phyloP scores from a whole-genome alignment of 305 asterid species.

The Fraxinus sp. region DNA sequence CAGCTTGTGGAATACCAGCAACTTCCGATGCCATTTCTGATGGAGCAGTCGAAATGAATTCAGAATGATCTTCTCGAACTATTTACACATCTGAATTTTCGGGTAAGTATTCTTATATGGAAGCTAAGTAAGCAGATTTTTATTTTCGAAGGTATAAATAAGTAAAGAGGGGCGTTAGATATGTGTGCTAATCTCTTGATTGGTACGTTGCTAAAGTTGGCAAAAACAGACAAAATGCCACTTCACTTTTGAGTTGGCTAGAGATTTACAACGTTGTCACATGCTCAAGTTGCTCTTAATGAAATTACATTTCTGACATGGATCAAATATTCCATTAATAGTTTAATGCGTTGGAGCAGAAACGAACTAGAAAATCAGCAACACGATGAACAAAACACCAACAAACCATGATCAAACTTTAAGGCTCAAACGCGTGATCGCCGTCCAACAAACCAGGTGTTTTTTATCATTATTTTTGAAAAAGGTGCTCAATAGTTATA shows the following conservation, averaged over 20 bases:
- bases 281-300: conserved; percentile 40
- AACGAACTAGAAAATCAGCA: no score
- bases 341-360: not conserved
- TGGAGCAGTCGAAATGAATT: conserved; percentile 26
- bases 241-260: conserved; percentile 52
- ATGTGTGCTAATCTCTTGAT: conserved; percentile 36
- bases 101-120: conserved; percentile 25
- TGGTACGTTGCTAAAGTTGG: conserved; percentile 46
- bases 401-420: no score
- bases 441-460: not conserved
- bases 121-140: not conserved
- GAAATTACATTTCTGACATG: conserved; percentile 25
- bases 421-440: no score
- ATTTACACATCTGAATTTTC: conserved; percentile 14
- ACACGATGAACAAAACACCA: no score
- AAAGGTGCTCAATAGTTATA: not conserved
- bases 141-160: conserved; percentile 23
- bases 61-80: conserved; percentile 17
- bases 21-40: conserved; percentile 45
- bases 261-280: conserved; percentile 47
- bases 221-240: conserved; percentile 63
- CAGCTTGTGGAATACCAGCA: conserved; percentile 36
- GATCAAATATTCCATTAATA: conserved; percentile 30
- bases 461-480: not conserved
- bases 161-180: conserved; percentile 33